Conservation (phyloP, 2,329 filamentous ascomycete genomes). For the Clonostachys rhizophaga region DNA sequence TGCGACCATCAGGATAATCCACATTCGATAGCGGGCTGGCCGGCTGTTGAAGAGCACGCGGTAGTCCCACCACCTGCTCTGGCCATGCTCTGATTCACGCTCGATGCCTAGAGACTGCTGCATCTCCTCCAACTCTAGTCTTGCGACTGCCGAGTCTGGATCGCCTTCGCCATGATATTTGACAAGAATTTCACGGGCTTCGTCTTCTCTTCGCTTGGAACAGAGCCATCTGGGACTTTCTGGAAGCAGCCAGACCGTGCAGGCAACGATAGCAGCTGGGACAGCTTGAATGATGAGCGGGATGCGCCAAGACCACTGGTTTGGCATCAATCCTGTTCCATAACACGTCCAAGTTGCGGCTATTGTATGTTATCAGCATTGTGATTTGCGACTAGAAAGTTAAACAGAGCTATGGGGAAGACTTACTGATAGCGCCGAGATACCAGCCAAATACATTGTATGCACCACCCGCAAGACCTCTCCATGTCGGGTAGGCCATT, state of each 20-base stretch:
- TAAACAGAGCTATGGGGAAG: not conserved
- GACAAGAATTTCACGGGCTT: not conserved
- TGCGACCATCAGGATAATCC: slow-evolving; percentile 35
- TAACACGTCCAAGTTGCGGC: slow-evolving; percentile 29
- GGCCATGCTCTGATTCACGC: not conserved
- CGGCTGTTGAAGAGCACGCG: slow-evolving; percentile 41
- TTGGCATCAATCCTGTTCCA: slow-evolving; percentile 31
- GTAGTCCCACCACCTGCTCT: slow-evolving; percentile 45
- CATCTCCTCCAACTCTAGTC: slow-evolving; percentile 33
- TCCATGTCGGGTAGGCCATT: slow-evolving; percentile 14
- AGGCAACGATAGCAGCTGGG: slow-evolving; percentile 26
- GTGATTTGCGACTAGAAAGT: not conserved
- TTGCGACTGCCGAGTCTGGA: slow-evolving; percentile 21
- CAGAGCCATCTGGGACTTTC: slow-evolving; percentile 18
- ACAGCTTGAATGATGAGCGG: slow-evolving; percentile 30
- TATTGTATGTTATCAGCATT: not conserved
- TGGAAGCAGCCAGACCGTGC: slow-evolving; percentile 26
- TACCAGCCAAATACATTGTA: slow-evolving; percentile 11
- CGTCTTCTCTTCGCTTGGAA: slow-evolving; percentile 2
- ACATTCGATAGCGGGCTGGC: slow-evolving; percentile 38
- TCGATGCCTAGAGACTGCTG: slow-evolving; percentile 38
- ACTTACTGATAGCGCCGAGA: slow-evolving; percentile 6
- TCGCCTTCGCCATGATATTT: slow-evolving; percentile 11
- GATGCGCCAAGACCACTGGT: slow-evolving; percentile 18
- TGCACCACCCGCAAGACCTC: slow-evolving; percentile 11